A percentile compares a stretch with the other conserved stretches of the same genome.
Evolutionary conservation across 1,284 basidiomycete species (phyloP).

Genomic region (Neonothopanus nambi): DNA sequence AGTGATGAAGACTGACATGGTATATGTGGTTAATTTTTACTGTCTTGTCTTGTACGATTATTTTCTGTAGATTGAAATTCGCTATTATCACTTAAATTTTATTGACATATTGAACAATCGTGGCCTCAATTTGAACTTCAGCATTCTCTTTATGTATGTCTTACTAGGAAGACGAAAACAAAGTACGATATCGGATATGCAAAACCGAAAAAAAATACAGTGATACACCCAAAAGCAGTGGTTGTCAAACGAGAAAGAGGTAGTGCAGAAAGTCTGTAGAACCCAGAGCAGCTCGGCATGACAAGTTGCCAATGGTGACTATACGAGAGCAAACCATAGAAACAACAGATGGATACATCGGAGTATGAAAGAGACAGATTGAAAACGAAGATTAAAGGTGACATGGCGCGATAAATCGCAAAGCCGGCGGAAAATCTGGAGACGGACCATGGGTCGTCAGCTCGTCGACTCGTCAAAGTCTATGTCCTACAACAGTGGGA

Average conservation of each 20-base stretch:
- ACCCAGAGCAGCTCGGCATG: no score
- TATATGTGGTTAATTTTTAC: constrained; percentile 2
- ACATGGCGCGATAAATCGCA: no score
- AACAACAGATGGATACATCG: no score
- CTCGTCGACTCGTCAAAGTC: no score
- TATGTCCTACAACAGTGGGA: no score
- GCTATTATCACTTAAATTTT: background rate
- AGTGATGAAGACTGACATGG: constrained; percentile 47
- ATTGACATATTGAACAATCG: background rate
- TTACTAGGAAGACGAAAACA: background rate
- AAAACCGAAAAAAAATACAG: background rate
- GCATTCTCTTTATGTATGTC: constrained; percentile 1
- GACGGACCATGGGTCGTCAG: no score
- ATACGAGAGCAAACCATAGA: no score
- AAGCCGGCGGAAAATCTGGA: no score
- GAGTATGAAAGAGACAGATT: no score
- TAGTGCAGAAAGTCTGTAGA: no score
- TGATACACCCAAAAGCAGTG: background rate
- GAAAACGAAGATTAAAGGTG: no score
- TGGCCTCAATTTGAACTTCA: background rate
- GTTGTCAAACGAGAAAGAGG: background rate
- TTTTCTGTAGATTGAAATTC: constrained; percentile 1
- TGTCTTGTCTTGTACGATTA: background rate
- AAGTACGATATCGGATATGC: background rate
- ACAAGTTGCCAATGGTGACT: no score